Evolutionary conservation across 352 stramenopile species (phyloP), one percentile per base, ranked within the genome.

Genomic region (Paralagenidium karlingii): DNA sequence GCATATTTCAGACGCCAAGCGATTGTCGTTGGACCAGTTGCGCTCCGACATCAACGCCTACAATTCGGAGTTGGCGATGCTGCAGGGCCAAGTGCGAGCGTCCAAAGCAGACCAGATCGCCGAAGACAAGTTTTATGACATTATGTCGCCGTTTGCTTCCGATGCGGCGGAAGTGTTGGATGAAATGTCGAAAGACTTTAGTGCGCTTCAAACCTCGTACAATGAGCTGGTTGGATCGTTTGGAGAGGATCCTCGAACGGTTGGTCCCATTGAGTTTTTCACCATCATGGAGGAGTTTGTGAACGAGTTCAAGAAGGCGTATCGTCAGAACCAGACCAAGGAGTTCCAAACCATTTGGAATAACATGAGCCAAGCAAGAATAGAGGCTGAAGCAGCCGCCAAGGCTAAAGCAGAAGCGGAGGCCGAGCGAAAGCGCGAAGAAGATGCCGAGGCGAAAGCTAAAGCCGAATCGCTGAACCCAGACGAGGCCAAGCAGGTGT

Each of bases 221-320:
- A 60, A 84, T 36, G 78, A 88, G 28, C 49, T 91, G 16, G 55
- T 91, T 27, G 66, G 54, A n/a, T 87, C 78, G 1, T 89, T 91
- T 46, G 78, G 78, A 18, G 78, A 91, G 45, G 78, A 91, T 34
- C 65, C 78, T 10, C 59, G 75, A 2, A 91, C 87, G 38, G 58
- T 88, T 38, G 71, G 75, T 2, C 70, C 78, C 2, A 86, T 80
- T 47, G 74, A 88, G 18, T 91, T 89, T 39, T 91, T 91, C 33
- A 57, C 62, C 10, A 82, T 87, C 39, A 18, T 91, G 31, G 69
- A 89, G 34, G 73, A 89, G 39, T 91, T 91, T 41, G 66, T 85
- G 27, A 78, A 54, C 1, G 78, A 88, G 36, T 86, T 91, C 46
- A 91, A 91, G 54, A 91, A 91, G 44, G 77, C 77, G 0, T 91